Evolutionary conservation across 2,329 filamentous ascomycete genomes (phyloP).

Genomic region (Xylogone sp.): DNA sequence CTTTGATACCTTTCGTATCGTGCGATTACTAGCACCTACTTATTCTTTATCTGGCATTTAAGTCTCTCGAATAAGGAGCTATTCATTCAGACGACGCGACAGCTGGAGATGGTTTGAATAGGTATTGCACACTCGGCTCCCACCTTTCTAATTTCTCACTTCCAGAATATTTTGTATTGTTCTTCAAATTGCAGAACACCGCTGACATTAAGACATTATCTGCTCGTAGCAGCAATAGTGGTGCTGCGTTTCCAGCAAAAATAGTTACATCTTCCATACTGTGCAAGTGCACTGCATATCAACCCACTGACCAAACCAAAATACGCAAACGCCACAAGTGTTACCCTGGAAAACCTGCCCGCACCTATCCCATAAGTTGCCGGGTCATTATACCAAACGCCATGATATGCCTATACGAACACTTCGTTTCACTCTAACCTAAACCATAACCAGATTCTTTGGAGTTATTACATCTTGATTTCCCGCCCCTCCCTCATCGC

Average conservation of each 20-base stretch:
- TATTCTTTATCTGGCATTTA: no score
- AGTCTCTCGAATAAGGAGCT: no score
- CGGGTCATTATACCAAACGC: constrained; percentile 5
- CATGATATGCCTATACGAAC: constrained; percentile 10
- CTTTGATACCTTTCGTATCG: no score
- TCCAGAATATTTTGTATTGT: no score
- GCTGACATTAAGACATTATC: no score
- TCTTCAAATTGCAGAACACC: no score
- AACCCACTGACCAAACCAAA: neutral
- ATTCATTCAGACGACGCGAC: no score
- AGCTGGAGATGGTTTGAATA: no score
- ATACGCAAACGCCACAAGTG: neutral
- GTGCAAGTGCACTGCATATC: neutral
- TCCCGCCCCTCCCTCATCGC: constrained; percentile 10
- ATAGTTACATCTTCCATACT: neutral
- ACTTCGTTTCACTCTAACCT: neutral
- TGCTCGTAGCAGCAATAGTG: neutral
- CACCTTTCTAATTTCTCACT: no score
- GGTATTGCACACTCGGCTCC: no score
- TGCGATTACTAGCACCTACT: no score
- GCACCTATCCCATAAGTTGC: neutral
- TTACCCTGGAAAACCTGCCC: neutral
- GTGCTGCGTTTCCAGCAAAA: neutral
- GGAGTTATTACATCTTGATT: constrained; percentile 11
- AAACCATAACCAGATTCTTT: constrained; percentile 21